Evolutionary conservation across 2,329 filamentous ascomycete genomes (phyloP).

Genomic region (Incumbomyces lentus): DNA sequence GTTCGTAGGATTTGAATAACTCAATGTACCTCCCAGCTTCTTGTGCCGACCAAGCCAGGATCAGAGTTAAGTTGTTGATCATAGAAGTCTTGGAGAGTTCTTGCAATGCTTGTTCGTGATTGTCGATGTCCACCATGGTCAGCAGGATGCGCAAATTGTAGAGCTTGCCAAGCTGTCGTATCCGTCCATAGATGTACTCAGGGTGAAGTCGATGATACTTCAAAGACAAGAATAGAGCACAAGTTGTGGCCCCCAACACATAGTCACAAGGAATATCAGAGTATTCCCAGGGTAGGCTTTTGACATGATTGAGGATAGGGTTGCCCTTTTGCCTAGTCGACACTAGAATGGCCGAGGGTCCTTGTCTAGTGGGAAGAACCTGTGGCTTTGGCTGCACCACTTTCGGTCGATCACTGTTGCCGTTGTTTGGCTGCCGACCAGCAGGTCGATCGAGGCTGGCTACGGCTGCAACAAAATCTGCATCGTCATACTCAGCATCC

Average conservation of each 20-base stretch:
- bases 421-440: conserved; percentile 28
- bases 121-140: conserved; percentile 87
- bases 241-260: conserved; percentile 74
- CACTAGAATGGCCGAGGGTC: conserved; percentile 73
- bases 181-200: conserved; percentile 93
- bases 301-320: conserved; percentile 73
- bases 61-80: conserved; percentile 82
- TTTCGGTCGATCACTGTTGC: conserved; percentile 34
- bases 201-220: conserved; percentile 97
- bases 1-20: conserved; percentile 87
- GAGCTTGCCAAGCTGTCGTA: conserved; percentile 70
- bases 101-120: conserved; percentile 80
- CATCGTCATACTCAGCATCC: conserved; percentile 41
- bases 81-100: conserved; percentile 88
- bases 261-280: conserved; percentile 95
- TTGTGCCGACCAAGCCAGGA: conserved; percentile 87
- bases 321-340: conserved; percentile 92
- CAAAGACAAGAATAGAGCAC: conserved; percentile 81
- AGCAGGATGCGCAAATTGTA: conserved; percentile 80
- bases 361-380: conserved; percentile 56
- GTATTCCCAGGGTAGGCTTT: conserved; percentile 86
- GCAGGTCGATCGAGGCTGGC: conserved; percentile 29
- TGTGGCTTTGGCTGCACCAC: conserved; percentile 84
- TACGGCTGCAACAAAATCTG: conserved; percentile 30
- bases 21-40: conserved; percentile 92